These are phyloP conservation scores for Apiospora pterosperma DNA, from an alignment of 2,329 filamentous ascomycete species.

Conservation along the genomic window DNA sequence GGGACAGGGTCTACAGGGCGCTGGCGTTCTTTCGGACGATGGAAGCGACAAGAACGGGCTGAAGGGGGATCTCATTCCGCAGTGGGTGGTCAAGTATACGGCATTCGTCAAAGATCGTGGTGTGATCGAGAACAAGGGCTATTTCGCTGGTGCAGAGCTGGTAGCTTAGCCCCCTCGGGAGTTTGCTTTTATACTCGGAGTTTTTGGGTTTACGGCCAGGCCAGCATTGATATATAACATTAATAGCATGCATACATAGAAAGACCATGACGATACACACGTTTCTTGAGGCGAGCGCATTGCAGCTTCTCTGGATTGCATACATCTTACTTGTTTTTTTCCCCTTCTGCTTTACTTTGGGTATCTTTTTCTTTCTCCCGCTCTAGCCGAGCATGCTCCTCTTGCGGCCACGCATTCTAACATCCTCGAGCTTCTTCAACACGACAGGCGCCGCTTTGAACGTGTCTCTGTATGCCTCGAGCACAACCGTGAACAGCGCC, in stretches of 20 bases:
- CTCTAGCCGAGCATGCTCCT: conserved; percentile 86
- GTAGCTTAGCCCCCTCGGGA: conserved; percentile 23
- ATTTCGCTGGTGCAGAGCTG: conserved; percentile 83
- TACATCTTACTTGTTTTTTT: conserved; percentile 1
- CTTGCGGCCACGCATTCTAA: conserved; percentile 90
- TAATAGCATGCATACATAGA: conserved; percentile 12
- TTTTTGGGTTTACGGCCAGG: neutral
- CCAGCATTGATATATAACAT: neutral
- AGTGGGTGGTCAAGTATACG: conserved; percentile 97
- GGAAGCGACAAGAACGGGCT: conserved; percentile 54
- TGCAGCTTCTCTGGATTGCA: neutral
- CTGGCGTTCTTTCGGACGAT: conserved; percentile 68
- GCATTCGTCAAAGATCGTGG: conserved; percentile 91
- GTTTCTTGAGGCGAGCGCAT: neutral
- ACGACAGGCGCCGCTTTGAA: conserved; percentile 75
- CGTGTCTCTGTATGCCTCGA: conserved; percentile 69
- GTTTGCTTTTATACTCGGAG: conserved; percentile 3
- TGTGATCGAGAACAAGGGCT: conserved; percentile 97
- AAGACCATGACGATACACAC: conserved; percentile 1
- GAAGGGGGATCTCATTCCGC: conserved; percentile 74
- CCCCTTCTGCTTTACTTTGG: neutral
- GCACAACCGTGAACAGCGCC: conserved; percentile 67
- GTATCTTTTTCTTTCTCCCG: neutral
- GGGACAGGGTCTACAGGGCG: conserved; percentile 67
- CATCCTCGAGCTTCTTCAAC: conserved; percentile 82